A percentile compares a stretch with the other conserved stretches of the same genome.
Evolutionary conservation across 768 basidiomycete species (phyloP).

Genomic region (Sporobolomyces pararoseus): DNA sequence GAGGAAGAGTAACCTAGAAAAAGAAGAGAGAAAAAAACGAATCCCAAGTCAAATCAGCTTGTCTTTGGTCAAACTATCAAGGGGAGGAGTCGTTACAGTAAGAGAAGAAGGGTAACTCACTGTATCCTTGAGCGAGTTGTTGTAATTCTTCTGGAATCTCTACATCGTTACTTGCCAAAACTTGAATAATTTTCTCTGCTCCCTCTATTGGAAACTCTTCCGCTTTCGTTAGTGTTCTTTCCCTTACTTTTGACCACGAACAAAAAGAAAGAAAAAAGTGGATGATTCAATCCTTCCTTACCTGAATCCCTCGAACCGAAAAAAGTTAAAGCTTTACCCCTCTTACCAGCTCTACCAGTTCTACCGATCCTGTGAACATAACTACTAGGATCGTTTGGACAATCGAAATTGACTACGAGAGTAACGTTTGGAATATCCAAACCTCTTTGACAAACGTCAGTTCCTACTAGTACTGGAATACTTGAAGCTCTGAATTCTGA

Average conservation of each 20-base stretch:
- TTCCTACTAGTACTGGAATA: constrained; percentile 94
- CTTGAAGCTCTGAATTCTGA: constrained; percentile 96
- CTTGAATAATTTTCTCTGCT: background rate
- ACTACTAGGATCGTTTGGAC: constrained; percentile 63
- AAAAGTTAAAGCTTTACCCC: constrained; percentile 87
- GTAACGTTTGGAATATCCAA: constrained; percentile 98
- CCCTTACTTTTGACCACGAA: no score
- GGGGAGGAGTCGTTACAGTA: no score
- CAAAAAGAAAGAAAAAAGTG: no score
- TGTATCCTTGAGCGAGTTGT: background rate
- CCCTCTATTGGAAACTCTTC: background rate
- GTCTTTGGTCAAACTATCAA: no score
- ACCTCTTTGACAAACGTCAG: constrained; percentile 98
- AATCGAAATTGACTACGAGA: constrained; percentile 78
- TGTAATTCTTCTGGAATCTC: constrained; percentile 4
- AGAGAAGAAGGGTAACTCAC: background rate
- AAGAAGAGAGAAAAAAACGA: no score
- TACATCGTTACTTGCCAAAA: background rate
- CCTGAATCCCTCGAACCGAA: constrained; percentile 57
- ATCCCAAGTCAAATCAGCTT: no score
- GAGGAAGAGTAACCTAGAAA: no score
- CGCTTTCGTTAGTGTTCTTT: no score
- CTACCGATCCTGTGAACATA: constrained; percentile 85
- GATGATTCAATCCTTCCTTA: no score
- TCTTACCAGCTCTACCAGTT: constrained; percentile 83